Percentiles rank a stretch among this genome's conserved stretches.
Conservation (phyloP, 345 rosid genomes). For the Punica granatum region DNA sequence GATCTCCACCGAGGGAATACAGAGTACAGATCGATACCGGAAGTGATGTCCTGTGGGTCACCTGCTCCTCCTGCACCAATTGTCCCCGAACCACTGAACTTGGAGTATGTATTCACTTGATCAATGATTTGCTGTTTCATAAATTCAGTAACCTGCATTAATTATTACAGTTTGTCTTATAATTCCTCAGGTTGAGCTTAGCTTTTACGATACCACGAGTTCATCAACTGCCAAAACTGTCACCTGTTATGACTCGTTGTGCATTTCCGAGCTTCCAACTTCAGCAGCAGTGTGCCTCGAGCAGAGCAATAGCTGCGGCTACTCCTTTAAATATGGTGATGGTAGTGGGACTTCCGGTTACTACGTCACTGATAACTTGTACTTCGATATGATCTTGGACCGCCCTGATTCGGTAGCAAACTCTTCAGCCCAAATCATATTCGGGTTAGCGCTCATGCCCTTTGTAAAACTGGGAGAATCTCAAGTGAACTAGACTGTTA, state of each 20-base stretch:
- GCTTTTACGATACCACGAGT: constrained; percentile 48
- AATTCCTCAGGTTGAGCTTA: constrained; percentile 55
- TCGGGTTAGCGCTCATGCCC: constrained; percentile 51
- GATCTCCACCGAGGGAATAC: constrained; percentile 88
- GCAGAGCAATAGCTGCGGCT: constrained; percentile 58
- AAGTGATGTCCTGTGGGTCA: constrained; percentile 85
- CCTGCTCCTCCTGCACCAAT: constrained; percentile 67
- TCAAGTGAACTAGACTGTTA: no score
- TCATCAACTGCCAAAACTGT: constrained; percentile 57
- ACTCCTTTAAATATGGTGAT: constrained; percentile 78
- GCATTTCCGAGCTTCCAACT: constrained; percentile 25
- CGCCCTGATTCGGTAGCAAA: constrained; percentile 45
- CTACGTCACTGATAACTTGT: constrained; percentile 61
- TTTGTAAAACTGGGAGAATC: constrained; percentile 13
- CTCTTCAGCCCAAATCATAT: constrained; percentile 65
- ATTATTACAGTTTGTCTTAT: constrained; percentile 4
- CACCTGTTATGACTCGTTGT: constrained; percentile 33
- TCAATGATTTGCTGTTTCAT: background rate
- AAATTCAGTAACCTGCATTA: constrained; percentile 10
- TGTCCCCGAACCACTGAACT: constrained; percentile 81
- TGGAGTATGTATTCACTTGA: constrained; percentile 34
- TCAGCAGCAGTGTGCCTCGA: constrained; percentile 56
- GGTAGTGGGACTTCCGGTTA: constrained; percentile 90
- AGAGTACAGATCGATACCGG: constrained; percentile 96
- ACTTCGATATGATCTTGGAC: constrained; percentile 62